Percentiles rank a stretch among this genome's conserved stretches.
Conservation (phyloP, 1,139 yeast species). For the Scheffersomyces titani region DNA sequence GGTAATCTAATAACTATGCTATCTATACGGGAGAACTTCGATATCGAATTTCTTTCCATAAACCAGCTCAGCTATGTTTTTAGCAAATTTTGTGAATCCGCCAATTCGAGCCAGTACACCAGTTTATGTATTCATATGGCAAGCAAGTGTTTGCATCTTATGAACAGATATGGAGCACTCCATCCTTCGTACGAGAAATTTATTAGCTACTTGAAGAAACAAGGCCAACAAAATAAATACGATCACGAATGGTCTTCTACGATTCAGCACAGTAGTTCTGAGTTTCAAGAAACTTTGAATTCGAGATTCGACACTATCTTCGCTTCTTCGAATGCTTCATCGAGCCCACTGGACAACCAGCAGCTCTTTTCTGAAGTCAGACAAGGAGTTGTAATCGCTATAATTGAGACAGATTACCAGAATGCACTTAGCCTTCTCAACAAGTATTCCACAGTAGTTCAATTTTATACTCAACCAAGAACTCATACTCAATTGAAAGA, state of each 20-base stretch:
- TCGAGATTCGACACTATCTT: neutral
- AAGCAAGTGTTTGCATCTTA: slow-evolving; percentile 13
- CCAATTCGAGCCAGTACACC: slow-evolving; percentile 7
- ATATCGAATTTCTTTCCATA: slow-evolving; percentile 11
- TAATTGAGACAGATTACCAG: slow-evolving; percentile 22
- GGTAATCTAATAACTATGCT: neutral
- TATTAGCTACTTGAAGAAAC: slow-evolving; percentile 8
- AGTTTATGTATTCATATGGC: slow-evolving; percentile 1
- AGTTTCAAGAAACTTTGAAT: neutral
- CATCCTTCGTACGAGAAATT: slow-evolving; percentile 16
- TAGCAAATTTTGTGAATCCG: slow-evolving; percentile 7
- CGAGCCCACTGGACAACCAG: slow-evolving; percentile 6
- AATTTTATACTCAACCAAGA: slow-evolving; percentile 26
- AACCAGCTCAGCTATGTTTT: slow-evolving; percentile 9
- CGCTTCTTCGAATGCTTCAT: neutral
- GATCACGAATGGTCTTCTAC: neutral
- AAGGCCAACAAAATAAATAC: slow-evolving; percentile 5
- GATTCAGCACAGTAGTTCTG: neutral
- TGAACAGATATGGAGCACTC: slow-evolving; percentile 21
- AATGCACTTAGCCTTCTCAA: slow-evolving; percentile 20
- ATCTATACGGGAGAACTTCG: neutral
- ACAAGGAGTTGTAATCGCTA: slow-evolving; percentile 9
- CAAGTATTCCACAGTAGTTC: slow-evolving; percentile 19
- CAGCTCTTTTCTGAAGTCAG: slow-evolving; percentile 7
- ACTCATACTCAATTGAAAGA: slow-evolving; percentile 18